Evolutionary conservation across 495 filamentous ascomycete species (phyloP).

Genomic region (Xylaria flabelliformis): DNA sequence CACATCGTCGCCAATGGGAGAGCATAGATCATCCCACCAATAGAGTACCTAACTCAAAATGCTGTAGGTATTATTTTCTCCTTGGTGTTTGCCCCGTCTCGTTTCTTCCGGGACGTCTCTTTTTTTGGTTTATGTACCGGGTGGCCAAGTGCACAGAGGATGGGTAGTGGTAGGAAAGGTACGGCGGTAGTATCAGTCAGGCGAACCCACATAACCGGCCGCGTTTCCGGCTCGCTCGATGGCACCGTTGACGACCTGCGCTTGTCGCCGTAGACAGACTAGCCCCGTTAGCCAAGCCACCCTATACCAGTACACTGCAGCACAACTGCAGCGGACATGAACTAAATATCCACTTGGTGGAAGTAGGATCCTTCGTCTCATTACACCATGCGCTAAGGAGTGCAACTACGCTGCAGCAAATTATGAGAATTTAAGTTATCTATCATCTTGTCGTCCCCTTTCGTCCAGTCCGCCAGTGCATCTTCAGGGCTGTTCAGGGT

Average conservation of each 20-base stretch:
- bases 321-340: neutral
- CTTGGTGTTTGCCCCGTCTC: neutral
- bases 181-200: neutral
- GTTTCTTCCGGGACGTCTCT: neutral
- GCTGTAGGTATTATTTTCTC: neutral
- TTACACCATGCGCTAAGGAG: neutral
- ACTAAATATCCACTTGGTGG: conserved; percentile 5
- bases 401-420: neutral
- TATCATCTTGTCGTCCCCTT: conserved; percentile 16
- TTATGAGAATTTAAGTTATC: neutral
- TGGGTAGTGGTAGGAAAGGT: neutral
- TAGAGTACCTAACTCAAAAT: neutral
- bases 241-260: neutral
- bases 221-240: conserved; percentile 21
- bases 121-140: neutral
- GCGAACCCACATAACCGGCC: conserved; percentile 19
- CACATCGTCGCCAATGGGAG: neutral
- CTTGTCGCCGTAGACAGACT: neutral
- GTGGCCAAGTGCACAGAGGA: neutral
- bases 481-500: neutral
- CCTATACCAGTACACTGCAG: neutral
- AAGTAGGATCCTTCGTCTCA: conserved; percentile 5
- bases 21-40: neutral
- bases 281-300: neutral
- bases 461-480: neutral